Evolutionary conservation across 176 grass and related monocot genomes (phyloP), one percentile per base, ranked within the genome.

Genomic region (Ampelocalamus luodianensis): DNA sequence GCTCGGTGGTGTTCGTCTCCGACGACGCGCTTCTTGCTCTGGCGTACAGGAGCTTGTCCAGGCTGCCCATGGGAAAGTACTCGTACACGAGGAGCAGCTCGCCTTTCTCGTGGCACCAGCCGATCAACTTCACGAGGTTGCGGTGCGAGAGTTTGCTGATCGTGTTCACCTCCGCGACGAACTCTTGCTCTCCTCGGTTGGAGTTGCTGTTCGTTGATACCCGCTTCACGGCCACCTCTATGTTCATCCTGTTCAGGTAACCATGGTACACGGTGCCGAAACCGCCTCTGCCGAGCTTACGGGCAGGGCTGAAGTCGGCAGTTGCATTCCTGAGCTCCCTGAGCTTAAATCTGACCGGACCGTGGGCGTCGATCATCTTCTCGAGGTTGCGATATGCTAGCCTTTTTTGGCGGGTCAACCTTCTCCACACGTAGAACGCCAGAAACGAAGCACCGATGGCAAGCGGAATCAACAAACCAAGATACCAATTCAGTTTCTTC

Each of bases 141-240:
- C 91, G 88, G 77, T 93, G 91, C 72, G 88, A 93, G 3, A 90
- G 88, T 81, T 90, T 89, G 91, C 88, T 90, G 77, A 90, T 90
- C 4, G 81, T 85, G 65, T 89, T 93, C 91, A 90, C 87, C 85
- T 93, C 91, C 58, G 88, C 81, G 1, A 93, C 36, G 77, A 93
- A 93, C 64, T 93, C 85, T 46, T 81, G 78, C 59, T 87, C 84
- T 10, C 88, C 85, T n/a, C 90, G 29, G 3, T 42, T 67, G 6
- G 83, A 64, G 80, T n/a, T 51, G 5, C 10, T 46, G 20, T 62
- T 79, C 45, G 79, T 59, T 34, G 43, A 61, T 8, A 89, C 73
- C 18, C 83, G 81, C 83, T 92, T 92, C 29, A 89, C 87, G 36
- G 90, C 90, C 54, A 87, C 74, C 37, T 89, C 87, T 68, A 79